A percentile compares a stretch with the other conserved stretches of the same genome.
These are phyloP conservation scores for Collybia sordida DNA, from an alignment of 768 basidiomycete genomes.

Conservation along the genomic window DNA sequence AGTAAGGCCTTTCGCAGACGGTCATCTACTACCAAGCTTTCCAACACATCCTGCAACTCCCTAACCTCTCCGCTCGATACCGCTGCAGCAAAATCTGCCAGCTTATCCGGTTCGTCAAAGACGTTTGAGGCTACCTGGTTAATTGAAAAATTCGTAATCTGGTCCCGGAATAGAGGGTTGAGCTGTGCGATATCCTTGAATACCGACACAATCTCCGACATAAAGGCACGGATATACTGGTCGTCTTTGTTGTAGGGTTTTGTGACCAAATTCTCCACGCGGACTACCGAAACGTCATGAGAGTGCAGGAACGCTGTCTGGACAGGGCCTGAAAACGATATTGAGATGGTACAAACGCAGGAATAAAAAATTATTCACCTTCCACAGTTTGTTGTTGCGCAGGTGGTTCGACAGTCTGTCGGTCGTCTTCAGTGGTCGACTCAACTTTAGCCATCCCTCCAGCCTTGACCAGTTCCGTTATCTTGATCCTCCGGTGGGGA, in stretches of 20 bases:
- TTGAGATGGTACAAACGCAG: not conserved
- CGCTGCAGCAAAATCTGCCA: constrained; percentile 96
- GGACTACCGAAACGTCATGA: constrained; percentile 83
- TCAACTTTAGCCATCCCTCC: constrained; percentile 42
- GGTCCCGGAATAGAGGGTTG: constrained; percentile 97
- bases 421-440: constrained; percentile 36
- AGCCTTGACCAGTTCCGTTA: constrained; percentile 82
- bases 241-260: constrained; percentile 89
- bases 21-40: constrained; percentile 83
- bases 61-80: constrained; percentile 90
- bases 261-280: constrained; percentile 79
- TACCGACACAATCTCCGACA: constrained; percentile 93
- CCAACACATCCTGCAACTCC: constrained; percentile 92
- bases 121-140: constrained; percentile 90
- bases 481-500: constrained; percentile 87
- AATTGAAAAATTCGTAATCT: constrained; percentile 95
- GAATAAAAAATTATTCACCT: constrained; percentile 10
- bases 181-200: constrained; percentile 99
- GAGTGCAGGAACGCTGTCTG: constrained; percentile 86
- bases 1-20: constrained; percentile 86
- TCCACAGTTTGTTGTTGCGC: constrained; percentile 20
- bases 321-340: constrained; percentile 46
- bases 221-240: constrained; percentile 94
- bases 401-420: constrained; percentile 49
- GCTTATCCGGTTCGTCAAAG: constrained; percentile 96